Evolutionary conservation across 495 filamentous ascomycete species (phyloP), one percentile per base, ranked within the genome.

Genomic region (Talaromyces thailandensis): DNA sequence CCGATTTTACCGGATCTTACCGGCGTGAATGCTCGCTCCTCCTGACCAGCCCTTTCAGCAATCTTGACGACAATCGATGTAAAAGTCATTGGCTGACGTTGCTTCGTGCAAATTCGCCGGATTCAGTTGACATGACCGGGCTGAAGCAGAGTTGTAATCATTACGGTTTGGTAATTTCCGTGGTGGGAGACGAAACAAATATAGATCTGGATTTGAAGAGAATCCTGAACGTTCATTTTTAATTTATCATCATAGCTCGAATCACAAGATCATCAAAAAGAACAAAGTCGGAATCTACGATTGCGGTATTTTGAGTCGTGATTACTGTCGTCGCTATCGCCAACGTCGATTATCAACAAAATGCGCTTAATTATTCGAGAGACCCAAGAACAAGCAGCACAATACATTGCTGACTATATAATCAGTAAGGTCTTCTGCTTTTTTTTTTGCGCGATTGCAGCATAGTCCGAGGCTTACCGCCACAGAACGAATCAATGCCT

Each of bases 331-430:
- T n/a, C 43, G 5, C 8, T 21, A 48, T 21, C 43, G n/a, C 43
- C n/a, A 48, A 48, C 43, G n/a, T 48, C 43, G 21, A 48, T n/a
- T 8, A 45, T 21, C 23, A 25, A 25, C 58, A 60, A 48, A 8
- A 61, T 61, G 59, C 59, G 59, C 23, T 26, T 95, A 68, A 92
- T 93, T 72, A 90, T 95, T 72, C 81, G 88, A 71, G 85, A 91
- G 67, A 79, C 88, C 65, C 78, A 84, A 50, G 70, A 78, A 8
- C 72, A 79, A 51, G 87, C 86, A 40, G 89, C 90, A 67, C 75
- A 78, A 66, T 92, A 92, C 70, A 86, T 92, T 64, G 88, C 89
- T 60, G 84, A 91, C 67, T 93, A 93, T 77, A 92, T 95, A 69
- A 85, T 92, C 71, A 81, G 85, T 88, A 79, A 69, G 79, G 56